Evolutionary conservation across 805 yeast species (phyloP), one percentile per base, ranked within the genome.

Genomic region (Metschnikowia aberdeeniae): DNA sequence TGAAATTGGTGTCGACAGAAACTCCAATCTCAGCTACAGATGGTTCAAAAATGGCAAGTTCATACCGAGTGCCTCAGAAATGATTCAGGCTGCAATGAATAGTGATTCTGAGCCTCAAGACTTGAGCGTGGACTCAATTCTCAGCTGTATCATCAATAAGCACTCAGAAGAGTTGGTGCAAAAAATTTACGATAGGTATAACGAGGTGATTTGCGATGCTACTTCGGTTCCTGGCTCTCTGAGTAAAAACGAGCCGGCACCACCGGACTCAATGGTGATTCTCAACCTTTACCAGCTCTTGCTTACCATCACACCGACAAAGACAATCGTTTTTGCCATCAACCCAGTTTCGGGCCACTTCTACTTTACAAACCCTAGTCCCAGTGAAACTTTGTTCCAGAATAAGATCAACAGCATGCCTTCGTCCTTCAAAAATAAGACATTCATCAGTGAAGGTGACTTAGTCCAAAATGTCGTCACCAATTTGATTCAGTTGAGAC

Each of bases 11-110:
- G 64, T 82, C n/a, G 76, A 73, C 52, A 62, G 59, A 26, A 59
- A 63, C 20, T 68, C 75, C 51, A 69, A 75, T 28, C 62, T 84
- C 26, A 74, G 74, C 26, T 76, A 77, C 54, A 68, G 81, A 47
- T 84, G 90, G 90, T 75, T 73, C 50, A 77, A 77, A 49, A 82
- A 82, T 52, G 84, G 84, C 1, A 59, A 60, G 20, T 67, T 73
- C 43, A 39, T 39, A 12, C 24, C 13, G 22, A 24, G 27, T 10
- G 42, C 42, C 8, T 31, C 42, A 17, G 35, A 39, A 13, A 22
- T 31, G 22, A 53, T 52, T 14, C 44, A 54, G 7, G 43, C 53
- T 33, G 43, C 44, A n/a, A 43, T 43, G 8, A 31, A 30, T 28
- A 49, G 47, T 11, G 36, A 35, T 22, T 14, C 33, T 8, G 66